Conservation (phyloP, 345 rosid species). For the Viola odorata region DNA sequence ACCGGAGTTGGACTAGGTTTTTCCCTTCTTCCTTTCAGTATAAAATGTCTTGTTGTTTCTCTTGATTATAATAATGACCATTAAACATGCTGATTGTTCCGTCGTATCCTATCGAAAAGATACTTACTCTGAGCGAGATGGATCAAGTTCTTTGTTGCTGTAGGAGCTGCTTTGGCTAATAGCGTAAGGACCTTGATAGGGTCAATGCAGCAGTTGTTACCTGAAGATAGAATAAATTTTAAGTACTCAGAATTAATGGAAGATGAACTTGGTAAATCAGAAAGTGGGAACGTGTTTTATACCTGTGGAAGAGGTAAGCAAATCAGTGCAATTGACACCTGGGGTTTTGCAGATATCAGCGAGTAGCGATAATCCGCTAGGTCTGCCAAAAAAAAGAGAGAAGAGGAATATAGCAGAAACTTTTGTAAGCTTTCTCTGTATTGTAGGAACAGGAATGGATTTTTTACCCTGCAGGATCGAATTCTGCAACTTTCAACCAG, state of each 20-base stretch:
- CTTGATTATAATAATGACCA: too few species aligned
- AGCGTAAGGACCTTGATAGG: slow-evolving; percentile 13
- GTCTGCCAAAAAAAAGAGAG: too few species aligned
- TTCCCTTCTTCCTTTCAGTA: not conserved
- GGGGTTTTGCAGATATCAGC: slow-evolving; percentile 15
- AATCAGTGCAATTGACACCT: slow-evolving; percentile 18
- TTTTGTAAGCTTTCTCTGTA: too few species aligned
- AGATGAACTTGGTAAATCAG: too few species aligned
- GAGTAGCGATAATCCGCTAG: too few species aligned
- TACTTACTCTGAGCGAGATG: slow-evolving; percentile 39
- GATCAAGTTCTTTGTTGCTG: slow-evolving; percentile 36
- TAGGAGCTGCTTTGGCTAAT: slow-evolving; percentile 29
- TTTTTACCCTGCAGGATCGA: slow-evolving; percentile 33
- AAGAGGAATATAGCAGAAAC: too few species aligned
- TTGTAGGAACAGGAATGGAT: too few species aligned
- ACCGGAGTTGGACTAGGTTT: too few species aligned
- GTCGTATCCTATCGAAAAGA: not conserved
- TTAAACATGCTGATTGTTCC: too few species aligned
- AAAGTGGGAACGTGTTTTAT: too few species aligned
- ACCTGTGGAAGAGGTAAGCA: slow-evolving; percentile 21
- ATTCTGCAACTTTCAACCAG: slow-evolving; percentile 37
- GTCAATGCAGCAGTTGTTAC: slow-evolving; percentile 33
- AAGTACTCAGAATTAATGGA: too few species aligned
- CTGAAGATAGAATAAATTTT: slow-evolving; percentile 3
- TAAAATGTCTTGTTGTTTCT: too few species aligned